phyloP scores from a whole-genome alignment of 306 rosid species.

The Phaseolus lunatus region DNA sequence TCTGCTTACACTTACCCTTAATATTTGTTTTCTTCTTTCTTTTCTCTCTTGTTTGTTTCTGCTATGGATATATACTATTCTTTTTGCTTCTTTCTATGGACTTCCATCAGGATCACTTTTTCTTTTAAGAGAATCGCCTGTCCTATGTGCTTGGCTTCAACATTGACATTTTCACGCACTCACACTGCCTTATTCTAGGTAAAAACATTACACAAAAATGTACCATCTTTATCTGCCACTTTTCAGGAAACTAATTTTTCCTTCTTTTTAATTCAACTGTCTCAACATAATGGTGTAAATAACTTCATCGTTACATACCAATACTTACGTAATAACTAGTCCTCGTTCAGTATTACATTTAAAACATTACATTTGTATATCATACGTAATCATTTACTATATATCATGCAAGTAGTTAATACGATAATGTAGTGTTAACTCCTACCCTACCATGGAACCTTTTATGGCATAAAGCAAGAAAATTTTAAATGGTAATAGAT shows the following conservation, averaged over 20 bases:
- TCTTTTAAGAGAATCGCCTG: conserved; percentile 36
- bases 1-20: conserved; percentile 28
- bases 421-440: neutral
- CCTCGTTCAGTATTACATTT: neutral
- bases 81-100: conserved; percentile 44
- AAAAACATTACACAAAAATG: conserved; percentile 8
- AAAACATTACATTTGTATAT: neutral
- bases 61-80: conserved; percentile 33
- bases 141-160: conserved; percentile 47
- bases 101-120: conserved; percentile 39
- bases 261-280: neutral
- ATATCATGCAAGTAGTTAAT: neutral
- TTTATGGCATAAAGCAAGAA: conserved; percentile 14
- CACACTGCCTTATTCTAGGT: conserved; percentile 21
- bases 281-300: neutral
- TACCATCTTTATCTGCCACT: neutral
- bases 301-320: neutral
- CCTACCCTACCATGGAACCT: conserved; percentile 22
- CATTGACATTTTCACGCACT: conserved; percentile 33
- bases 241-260: neutral
- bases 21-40: conserved; percentile 44
- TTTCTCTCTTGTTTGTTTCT: conserved; percentile 43
- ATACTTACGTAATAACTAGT: neutral
- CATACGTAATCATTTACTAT: neutral
- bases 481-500: conserved; percentile 6